A percentile compares a stretch with the other conserved stretches of the same genome.
These are phyloP conservation scores for Dioscorea dumetorum DNA, from an alignment of 106 monocot species.

Conservation along the genomic window DNA sequence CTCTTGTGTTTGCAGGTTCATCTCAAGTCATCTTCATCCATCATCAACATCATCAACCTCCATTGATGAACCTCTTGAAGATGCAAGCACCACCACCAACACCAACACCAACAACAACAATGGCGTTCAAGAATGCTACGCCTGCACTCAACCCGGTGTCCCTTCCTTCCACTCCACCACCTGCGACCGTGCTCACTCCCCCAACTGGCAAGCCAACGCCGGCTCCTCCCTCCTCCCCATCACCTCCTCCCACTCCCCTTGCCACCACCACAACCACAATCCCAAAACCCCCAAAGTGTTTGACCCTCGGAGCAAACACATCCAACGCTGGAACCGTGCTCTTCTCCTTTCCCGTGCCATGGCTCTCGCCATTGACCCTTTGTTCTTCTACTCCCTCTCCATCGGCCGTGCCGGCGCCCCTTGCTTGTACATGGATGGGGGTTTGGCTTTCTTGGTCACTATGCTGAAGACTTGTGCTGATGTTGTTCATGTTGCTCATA, in stretches of 20 bases:
- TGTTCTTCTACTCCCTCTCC: slow-evolving; percentile 89
- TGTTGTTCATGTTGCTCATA: slow-evolving; percentile 38
- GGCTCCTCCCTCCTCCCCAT: slow-evolving; percentile 86
- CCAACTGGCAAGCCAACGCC: slow-evolving; percentile 64
- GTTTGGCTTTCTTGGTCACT: slow-evolving; percentile 37
- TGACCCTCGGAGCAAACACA: slow-evolving; percentile 65
- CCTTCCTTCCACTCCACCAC: slow-evolving; percentile 75
- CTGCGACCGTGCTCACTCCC: slow-evolving; percentile 44
- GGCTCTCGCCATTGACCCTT: slow-evolving; percentile 74
- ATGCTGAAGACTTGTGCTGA: slow-evolving; percentile 59
- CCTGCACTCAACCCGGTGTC: slow-evolving; percentile 61
- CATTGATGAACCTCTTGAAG: background rate
- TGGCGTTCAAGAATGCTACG: slow-evolving; percentile 44
- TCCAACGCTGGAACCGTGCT: slow-evolving; percentile 69
- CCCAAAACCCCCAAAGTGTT: slow-evolving; percentile 31
- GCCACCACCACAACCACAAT: background rate
- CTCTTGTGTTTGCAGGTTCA: too few species aligned
- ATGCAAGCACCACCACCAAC: background rate
- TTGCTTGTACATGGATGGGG: slow-evolving; percentile 53
- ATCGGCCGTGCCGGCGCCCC: slow-evolving; percentile 36
- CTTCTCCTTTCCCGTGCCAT: slow-evolving; percentile 61
- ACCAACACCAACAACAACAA: background rate
- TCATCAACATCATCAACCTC: too few species aligned
- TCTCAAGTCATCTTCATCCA: too few species aligned
- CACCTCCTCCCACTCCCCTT: slow-evolving; percentile 14